Evolutionary conservation across 1,284 basidiomycete species (phyloP).

Genomic region (Tylopilus orsonianus): DNA sequence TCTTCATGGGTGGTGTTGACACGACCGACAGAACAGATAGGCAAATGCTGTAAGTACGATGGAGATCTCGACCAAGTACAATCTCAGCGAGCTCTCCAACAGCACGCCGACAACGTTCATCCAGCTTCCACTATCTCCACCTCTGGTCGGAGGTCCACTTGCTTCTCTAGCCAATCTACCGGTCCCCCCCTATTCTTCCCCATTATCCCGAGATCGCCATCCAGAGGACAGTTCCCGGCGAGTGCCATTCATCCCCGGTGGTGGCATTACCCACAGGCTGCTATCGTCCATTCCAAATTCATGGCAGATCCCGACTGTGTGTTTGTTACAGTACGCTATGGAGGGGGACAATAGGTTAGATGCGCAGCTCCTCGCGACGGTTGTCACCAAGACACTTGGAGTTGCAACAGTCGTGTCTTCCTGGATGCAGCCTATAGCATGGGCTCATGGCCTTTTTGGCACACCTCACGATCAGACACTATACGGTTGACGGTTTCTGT

Average conservation of each 20-base stretch:
- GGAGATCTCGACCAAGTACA: neutral
- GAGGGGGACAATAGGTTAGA: conserved; percentile 81
- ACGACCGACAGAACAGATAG: conserved; percentile 68
- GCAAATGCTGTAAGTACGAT: conserved; percentile 67
- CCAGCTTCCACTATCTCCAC: conserved; percentile 40
- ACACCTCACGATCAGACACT: conserved; percentile 68
- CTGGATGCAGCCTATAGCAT: conserved; percentile 65
- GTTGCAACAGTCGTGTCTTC: conserved; percentile 29
- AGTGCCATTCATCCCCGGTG: conserved; percentile 70
- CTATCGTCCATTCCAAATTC: conserved; percentile 52
- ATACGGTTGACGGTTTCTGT: conserved; percentile 52
- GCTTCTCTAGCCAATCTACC: conserved; percentile 42
- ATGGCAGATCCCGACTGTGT: conserved; percentile 58
- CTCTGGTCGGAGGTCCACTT: conserved; percentile 41
- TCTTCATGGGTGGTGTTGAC: conserved; percentile 76
- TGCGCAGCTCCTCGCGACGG: conserved; percentile 60
- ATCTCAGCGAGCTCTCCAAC: conserved; percentile 29
- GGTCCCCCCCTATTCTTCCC: conserved; percentile 52
- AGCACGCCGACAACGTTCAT: conserved; percentile 65
- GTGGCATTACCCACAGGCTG: conserved; percentile 68
- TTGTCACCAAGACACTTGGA: conserved; percentile 50
- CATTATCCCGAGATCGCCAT: conserved; percentile 37
- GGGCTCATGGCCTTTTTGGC: conserved; percentile 70
- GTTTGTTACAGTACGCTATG: conserved; percentile 64
- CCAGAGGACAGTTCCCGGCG: conserved; percentile 31